phyloP scores from a whole-genome alignment of 2,329 filamentous ascomycete species.

The Colletotrichum sp. region DNA sequence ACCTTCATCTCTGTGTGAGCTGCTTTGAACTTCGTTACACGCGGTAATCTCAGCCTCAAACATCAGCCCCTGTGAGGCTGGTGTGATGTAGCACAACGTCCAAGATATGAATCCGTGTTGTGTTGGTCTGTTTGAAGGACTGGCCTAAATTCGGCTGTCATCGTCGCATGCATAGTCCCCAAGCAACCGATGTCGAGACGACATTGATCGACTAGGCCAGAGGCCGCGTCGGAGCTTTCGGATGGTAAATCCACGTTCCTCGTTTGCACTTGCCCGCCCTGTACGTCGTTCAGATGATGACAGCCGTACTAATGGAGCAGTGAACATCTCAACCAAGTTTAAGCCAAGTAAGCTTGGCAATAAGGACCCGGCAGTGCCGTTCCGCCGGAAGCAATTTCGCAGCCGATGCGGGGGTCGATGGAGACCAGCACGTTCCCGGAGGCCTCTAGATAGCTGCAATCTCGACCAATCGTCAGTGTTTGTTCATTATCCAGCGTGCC shows the following conservation, averaged over 20 bases:
- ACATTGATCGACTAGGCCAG: background rate
- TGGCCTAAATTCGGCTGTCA: background rate
- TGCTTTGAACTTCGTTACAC: background rate
- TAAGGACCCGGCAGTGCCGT: background rate
- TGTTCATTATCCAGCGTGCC: constrained; percentile 6
- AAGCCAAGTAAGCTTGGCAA: background rate
- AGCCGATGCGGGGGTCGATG: background rate
- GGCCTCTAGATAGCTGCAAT: background rate
- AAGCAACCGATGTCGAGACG: background rate
- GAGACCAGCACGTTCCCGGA: background rate
- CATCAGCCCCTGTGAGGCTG: background rate
- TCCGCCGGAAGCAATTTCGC: background rate
- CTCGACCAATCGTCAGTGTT: background rate
- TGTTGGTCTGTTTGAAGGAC: background rate
- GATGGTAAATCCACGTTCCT: background rate
- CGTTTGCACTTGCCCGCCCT: background rate
- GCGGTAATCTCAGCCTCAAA: background rate
- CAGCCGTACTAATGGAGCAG: background rate
- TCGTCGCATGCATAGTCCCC: background rate
- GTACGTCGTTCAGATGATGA: background rate
- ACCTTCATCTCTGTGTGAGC: background rate
- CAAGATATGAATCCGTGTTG: background rate
- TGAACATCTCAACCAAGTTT: background rate
- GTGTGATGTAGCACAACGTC: background rate
- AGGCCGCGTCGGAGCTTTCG: background rate